phyloP scores from a whole-genome alignment of 2,329 filamentous ascomycete genomes.

The Colletotrichum australisinense region DNA sequence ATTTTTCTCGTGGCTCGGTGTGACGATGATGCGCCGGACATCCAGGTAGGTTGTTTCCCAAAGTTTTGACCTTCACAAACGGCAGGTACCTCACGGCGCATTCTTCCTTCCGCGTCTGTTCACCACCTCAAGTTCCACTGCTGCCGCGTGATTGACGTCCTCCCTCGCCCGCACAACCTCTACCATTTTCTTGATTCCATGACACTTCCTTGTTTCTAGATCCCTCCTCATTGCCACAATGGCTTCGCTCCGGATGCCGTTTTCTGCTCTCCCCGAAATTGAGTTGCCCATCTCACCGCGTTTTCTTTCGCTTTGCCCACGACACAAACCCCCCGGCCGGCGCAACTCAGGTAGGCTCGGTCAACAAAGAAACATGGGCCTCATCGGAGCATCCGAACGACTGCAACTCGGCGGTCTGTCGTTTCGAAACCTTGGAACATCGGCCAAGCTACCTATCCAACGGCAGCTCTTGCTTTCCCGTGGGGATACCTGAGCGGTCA shows the following conservation, averaged over 20 bases:
- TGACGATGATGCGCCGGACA: not conserved
- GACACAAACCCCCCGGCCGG: not conserved
- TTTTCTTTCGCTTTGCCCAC: constrained; percentile 1
- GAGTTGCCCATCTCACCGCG: not conserved
- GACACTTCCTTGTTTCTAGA: too few species aligned
- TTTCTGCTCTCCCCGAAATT: constrained; percentile 12
- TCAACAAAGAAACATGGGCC: constrained; percentile 1
- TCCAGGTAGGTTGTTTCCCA: not conserved
- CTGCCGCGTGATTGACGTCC: not conserved
- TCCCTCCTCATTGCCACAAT: not conserved
- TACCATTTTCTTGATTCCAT: not conserved
- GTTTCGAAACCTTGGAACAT: constrained; percentile 19
- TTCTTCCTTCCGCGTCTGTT: not conserved
- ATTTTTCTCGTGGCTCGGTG: not conserved
- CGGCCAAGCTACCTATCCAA: constrained; percentile 18
- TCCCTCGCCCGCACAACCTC: not conserved
- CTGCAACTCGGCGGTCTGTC: constrained; percentile 8
- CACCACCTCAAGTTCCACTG: not conserved
- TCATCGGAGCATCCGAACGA: constrained; percentile 8
- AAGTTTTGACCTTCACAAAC: not conserved
- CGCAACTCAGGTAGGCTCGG: not conserved
- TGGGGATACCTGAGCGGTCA: constrained; percentile 25
- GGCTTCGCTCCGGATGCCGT: not conserved
- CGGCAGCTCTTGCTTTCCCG: constrained; percentile 21
- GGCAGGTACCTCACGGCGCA: not conserved